Conservation (phyloP, 2,329 filamentous ascomycete genomes). For the Aspergillus nomiae region DNA sequence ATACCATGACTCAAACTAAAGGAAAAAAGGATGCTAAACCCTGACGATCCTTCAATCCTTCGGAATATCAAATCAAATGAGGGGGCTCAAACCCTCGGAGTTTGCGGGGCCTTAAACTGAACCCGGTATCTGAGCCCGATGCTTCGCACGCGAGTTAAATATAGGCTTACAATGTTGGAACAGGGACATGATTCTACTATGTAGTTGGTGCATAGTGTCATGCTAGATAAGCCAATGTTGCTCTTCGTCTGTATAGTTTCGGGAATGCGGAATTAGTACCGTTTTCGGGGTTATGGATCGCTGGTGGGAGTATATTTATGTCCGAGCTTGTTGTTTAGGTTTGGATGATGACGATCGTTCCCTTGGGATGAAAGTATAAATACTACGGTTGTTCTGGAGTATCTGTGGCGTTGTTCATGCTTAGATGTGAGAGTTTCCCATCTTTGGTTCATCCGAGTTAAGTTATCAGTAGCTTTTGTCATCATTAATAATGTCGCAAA, state of each 20-base stretch:
- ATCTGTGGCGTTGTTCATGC: background rate
- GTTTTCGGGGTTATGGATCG: background rate
- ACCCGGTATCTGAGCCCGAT: conserved; percentile 10
- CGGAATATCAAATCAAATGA: background rate
- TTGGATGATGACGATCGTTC: background rate
- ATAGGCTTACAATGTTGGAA: background rate
- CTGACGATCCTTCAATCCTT: background rate
- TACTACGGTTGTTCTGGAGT: background rate
- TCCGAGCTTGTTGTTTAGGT: background rate
- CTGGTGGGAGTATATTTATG: background rate
- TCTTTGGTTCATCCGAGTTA: background rate
- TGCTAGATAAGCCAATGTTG: background rate
- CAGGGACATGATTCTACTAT: too few species aligned
- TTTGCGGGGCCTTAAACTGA: background rate
- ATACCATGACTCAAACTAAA: background rate
- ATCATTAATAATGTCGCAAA: background rate
- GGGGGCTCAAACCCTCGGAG: background rate
- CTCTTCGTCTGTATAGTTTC: background rate
- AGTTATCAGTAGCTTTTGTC: background rate
- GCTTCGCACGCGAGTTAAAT: background rate
- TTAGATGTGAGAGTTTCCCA: background rate
- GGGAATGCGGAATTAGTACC: background rate
- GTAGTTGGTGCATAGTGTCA: background rate
- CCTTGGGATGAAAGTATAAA: background rate
- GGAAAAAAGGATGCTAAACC: background rate